Evolutionary conservation across 108 stramenopile species (phyloP), one percentile per base, ranked within the genome.

Genomic region (Pseudonitzschia pungens): DNA sequence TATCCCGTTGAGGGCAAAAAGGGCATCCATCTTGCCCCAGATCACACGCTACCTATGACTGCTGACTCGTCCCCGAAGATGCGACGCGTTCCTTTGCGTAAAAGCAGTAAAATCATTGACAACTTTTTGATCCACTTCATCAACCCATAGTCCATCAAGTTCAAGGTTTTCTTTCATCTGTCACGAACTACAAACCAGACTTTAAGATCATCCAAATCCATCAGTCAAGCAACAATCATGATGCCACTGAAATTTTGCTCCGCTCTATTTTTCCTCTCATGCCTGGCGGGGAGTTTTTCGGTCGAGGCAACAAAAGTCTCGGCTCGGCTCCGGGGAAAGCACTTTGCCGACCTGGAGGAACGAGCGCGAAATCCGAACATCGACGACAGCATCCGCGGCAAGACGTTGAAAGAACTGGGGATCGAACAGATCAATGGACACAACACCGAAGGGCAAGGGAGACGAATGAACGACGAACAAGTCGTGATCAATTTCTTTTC

Each of bases 321-420:
- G n/a, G 54, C 26, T 22, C 45, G 45, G 3, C 45, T 48, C 9
- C 45, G 45, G 45, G 45, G 45, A 48, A 48, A 48, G 45, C 45
- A 48, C 45, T 48, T 48, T 48, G 60, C 27, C 40, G 29, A 9
- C 0, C 21, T 67, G 22, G n/a, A 22, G 28, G 66, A 67, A 28
- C 44, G 42, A 6, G 66, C 27, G 15, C 28, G 27, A 67, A 44
- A 48, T 24, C 66, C 66, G 5, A 22, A 16, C 21, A 44, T 67
- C 28, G 33, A 29, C 44, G 66, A 44, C 2, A 41, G 14, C 16
- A 43, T 67, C 42, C 44, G 44, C 16, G 66, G 66, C n/a, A 67
- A 67, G 66, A 67, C 66, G 43, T 24, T 44, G 11, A 67, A 44
- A 67, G 66, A 67, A 44, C 50, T 67, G 48, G 66, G 66, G 9